Base-by-base conservation (phyloP, 805 yeast genomes). In the Ogataea ramenticola region DNA sequence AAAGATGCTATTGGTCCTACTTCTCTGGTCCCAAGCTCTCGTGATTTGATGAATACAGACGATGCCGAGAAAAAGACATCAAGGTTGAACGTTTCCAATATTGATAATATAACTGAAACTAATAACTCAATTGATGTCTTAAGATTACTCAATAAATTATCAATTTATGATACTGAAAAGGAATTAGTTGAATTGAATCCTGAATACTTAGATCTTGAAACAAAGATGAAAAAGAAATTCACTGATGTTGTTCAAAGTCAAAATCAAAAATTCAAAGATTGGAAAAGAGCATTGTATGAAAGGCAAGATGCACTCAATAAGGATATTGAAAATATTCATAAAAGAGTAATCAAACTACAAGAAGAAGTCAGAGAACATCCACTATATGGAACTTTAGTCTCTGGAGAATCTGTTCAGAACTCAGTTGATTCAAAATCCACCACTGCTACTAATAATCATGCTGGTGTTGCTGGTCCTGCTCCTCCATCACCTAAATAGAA, bases 221-320 rank as follows among this genome's bases (percentile, higher is more conserved):
- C 63, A 42, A 57, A 62, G 35, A 58, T 74, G 49, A 74, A 72
- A 52, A 65, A 60, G 45, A 66, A 63, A 44, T 74, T 72, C 43
- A 64, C 70, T 20, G 71, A 65, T 17, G 56, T 68, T 21, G 71
- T 77, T 36, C 56, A 61, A 14, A 44, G 54, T 3, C 82, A 82
- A 55, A 86, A 81, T 48, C 62, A 57, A 39, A 72, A 75, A 48
- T 81, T 82, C 49, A 75, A 74, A 54, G 78, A 73, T 29, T 80
- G 87, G 86, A 79, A 79, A 54, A 62, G 60, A 44, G 75, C 75
- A 0, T 63, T 84, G 40, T 67, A 74, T 41, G 68, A 66, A 17
- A 75, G 75, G 53, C 89, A 83, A 59, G 66, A 64, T n/a, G 59
- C 60, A 43, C 72, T 77, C 49, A 82, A 82, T 51, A 59, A 65